Evolutionary conservation across 805 yeast species (phyloP), one percentile per base, ranked within the genome.

Genomic region (Lipomyces orientalis): DNA sequence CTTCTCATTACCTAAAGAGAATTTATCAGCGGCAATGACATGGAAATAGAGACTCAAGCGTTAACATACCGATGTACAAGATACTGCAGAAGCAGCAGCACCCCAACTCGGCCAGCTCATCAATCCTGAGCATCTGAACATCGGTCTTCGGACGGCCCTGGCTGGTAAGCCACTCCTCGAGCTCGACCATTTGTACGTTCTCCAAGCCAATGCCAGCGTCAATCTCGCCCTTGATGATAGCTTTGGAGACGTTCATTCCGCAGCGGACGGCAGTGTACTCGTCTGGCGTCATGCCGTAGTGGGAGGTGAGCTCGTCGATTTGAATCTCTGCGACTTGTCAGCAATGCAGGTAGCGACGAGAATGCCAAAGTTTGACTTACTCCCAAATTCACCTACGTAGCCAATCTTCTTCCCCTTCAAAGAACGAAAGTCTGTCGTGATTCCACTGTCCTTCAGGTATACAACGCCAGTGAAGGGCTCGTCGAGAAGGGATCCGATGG

Each of bases 181-280:
- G 79, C 74, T 85, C 86, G 59, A 85, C 88, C 76, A 84, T 87
- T 75, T 85, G 88, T 75, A 85, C 83, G 76, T 87, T 85, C 74
- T 85, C 88, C 65, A 85, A 83, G 73, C 88, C 88, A 73, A 85
- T 81, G 62, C 88, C 88, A 65, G 87, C 87, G 74, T 85, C 86
- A 63, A 85, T 84, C 70, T 81, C 80, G 49, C 87, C 87, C 62
- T 84, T 86, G 62, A 85, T 82, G 71, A 85, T 85, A 71, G 81
- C 81, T 73, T 83, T 84, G 67, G 87, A 86, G 58, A 85, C 87
- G 73, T 85, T 85, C 88, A 85, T 85, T 64, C 88, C 88, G 71
- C 87, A 84, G 76, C 87, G 80, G 64, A 85, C 85, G 9, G 88
- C 86, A 57, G 86, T 83, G 76, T 85, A 85, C 73, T 85, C 88